Evolutionary conservation across 2,329 filamentous ascomycete genomes (phyloP), one percentile per base, ranked within the genome.

Genomic region (Cercospora canescens): DNA sequence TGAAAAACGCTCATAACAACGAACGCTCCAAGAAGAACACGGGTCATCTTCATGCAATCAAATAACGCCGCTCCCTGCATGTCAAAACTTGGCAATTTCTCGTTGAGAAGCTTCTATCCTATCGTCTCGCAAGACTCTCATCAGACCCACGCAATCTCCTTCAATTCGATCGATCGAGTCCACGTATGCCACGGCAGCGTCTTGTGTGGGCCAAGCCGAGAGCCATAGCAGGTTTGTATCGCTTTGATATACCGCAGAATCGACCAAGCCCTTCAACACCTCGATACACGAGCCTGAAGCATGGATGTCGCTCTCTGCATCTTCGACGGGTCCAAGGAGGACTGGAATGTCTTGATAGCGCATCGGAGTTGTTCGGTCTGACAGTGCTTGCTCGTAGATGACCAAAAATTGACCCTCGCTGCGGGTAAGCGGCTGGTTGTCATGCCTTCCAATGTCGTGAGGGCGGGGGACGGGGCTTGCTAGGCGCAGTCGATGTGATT

Each of bases 321-420:
- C 61, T 30, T 63, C 61, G 26, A 28, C 16, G 11, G 61, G 48
- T 39, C 48, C 48, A 6, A 62, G 24, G 6, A 62, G 50, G 24
- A 62, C 12, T 9, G 61, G 61, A 18, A 63, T 58, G 61, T 63
- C 61, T 50, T 63, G 61, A 24, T 48, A 18, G 3, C 28, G 35
- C 30, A 57, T 26, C 30, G 61, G 61, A 30, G 18, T 63, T 16
- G 54, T 57, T 32, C n/a, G 41, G 35, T 41, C 52, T 9, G 55
- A 48, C 34, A 60, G 45, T 14, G 50, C 26, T 57, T 66, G 60
- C 30, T 66, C 60, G 55, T 66, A 66, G 4, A 66, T 34, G 45
- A 66, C 60, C 28, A 66, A 11, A 37, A 60, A 63, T 8, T 34
- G 41, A 6, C 55, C 61, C 54, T n/a, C 16, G 35, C n/a, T 39